A percentile compares a stretch with the other conserved stretches of the same genome.
phyloP scores from a whole-genome alignment of 106 monocot species.

The Alisma plantagoaquatica region DNA sequence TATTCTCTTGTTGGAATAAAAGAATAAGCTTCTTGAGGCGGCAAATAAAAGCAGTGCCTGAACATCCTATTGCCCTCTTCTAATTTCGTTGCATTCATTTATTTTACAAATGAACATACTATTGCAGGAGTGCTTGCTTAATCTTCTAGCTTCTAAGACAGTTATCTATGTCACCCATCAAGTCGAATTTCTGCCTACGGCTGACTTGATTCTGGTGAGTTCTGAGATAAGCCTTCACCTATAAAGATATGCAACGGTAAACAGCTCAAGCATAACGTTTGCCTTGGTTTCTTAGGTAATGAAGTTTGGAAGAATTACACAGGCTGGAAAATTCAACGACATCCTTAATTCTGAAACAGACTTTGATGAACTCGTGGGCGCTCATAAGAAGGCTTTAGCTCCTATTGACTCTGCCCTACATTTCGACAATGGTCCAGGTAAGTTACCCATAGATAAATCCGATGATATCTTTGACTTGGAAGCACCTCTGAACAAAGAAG shows the following conservation, averaged over 20 bases:
- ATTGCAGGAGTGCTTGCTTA: conserved; percentile 67
- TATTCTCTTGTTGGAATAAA: too few species aligned
- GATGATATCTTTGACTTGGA: neutral
- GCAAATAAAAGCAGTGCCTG: too few species aligned
- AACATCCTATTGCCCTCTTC: too few species aligned
- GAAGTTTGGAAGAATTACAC: conserved; percentile 73
- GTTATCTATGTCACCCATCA: conserved; percentile 92
- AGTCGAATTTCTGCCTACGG: conserved; percentile 84
- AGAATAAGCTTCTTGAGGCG: too few species aligned
- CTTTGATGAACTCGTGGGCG: conserved; percentile 78
- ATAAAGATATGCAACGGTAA: neutral
- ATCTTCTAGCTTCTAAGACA: conserved; percentile 64
- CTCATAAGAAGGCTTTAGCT: conserved; percentile 63
- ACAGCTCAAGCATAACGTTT: neutral
- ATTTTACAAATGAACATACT: neutral
- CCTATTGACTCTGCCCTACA: conserved; percentile 31
- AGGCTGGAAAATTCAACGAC: conserved; percentile 80
- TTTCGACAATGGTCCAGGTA: conserved; percentile 8
- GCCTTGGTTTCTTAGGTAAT: conserved; percentile 19
- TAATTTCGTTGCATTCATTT: too few species aligned
- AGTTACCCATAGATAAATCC: conserved; percentile 4
- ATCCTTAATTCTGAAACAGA: conserved; percentile 66
- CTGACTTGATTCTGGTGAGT: conserved; percentile 89
- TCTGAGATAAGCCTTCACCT: neutral
- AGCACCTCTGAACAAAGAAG: conserved; percentile 10